These are phyloP conservation scores for Fusarium circinatum DNA, from an alignment of 2,329 filamentous ascomycete species.

Conservation along the genomic window DNA sequence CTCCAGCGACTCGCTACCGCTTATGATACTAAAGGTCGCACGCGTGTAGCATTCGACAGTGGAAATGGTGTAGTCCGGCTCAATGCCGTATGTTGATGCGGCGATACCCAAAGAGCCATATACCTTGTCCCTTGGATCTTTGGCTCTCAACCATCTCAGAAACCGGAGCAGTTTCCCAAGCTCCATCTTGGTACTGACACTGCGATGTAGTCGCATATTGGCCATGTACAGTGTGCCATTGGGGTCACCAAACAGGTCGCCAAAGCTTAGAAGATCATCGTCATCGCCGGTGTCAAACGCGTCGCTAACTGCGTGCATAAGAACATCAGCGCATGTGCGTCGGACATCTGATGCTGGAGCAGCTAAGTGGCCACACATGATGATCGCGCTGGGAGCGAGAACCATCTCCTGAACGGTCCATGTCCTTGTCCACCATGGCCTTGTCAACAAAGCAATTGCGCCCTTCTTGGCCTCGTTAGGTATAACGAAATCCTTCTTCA, in stretches of 20 bases:
- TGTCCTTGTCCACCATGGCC: not conserved
- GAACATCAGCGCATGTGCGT: not conserved
- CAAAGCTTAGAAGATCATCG: not conserved
- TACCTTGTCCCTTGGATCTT: not conserved
- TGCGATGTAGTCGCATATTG: not conserved
- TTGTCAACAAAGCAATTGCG: not conserved
- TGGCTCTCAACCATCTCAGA: not conserved
- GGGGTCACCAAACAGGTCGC: accelerated
- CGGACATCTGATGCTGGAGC: not conserved
- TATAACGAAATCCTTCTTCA: not conserved
- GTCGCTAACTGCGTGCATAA: not conserved
- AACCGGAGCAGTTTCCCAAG: not conserved
- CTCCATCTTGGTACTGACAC: not conserved
- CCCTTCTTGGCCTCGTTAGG: not conserved
- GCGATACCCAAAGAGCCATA: not conserved
- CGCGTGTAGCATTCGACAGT: not conserved
- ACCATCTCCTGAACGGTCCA: not conserved
- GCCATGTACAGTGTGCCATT: not conserved
- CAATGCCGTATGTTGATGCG: not conserved
- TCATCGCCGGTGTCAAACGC: not conserved
- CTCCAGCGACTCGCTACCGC: not conserved
- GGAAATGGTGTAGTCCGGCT: not conserved
- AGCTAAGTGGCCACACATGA: not conserved
- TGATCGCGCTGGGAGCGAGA: not conserved
- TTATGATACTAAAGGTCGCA: not conserved